Evolutionary conservation across 2,329 filamentous ascomycete genomes (phyloP), one percentile per base, ranked within the genome.

Genomic region (Cercospora sp.): DNA sequence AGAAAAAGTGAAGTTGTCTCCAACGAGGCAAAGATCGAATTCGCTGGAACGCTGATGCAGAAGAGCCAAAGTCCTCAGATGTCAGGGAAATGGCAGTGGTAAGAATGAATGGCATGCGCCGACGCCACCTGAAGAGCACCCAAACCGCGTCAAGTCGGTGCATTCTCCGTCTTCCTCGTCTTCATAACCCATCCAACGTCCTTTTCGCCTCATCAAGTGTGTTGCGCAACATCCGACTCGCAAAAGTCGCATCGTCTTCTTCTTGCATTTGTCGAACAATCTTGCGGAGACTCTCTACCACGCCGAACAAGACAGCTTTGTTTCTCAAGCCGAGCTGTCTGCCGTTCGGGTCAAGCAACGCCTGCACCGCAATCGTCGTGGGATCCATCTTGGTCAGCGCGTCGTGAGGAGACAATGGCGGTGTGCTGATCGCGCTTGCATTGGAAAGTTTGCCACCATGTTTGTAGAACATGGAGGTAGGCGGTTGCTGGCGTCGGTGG

Each of bases 171-270:
- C 36, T 42, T 42, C 36, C 36, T n/a, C 36, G 6, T 42, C 36
- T 13, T 42, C 39, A 68, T 31, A 68, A 64, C 1, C 91, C 92
- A 72, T 94, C 91, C 31, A 96, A 82, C 3, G 92, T 86, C 63
- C 87, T 85, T 68, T 89, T 87, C 5, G 93, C 93, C 63, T 88
- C 87, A 72, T 96, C 92, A 61, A 97, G 84, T 72, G 91, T 85
- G 70, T 90, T 83, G 68, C 92, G 84, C 78, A 91, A 88, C 67
- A 90, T 83, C 64, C 89, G 84, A 60, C 85, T 86, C 72, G 91
- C 87, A 69, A 87, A 80, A 42, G 78, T 75, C 84, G 85, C 65
- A 81, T 83, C 63, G 77, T 81, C 69, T 60, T 76, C 79, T 18
- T 72, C 67, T 74, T 87, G 85, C 68, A 88, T 75, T 66, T 82